Base-by-base conservation (phyloP, 208 protist genomes). In the Acanthamoeba healyi region DNA sequence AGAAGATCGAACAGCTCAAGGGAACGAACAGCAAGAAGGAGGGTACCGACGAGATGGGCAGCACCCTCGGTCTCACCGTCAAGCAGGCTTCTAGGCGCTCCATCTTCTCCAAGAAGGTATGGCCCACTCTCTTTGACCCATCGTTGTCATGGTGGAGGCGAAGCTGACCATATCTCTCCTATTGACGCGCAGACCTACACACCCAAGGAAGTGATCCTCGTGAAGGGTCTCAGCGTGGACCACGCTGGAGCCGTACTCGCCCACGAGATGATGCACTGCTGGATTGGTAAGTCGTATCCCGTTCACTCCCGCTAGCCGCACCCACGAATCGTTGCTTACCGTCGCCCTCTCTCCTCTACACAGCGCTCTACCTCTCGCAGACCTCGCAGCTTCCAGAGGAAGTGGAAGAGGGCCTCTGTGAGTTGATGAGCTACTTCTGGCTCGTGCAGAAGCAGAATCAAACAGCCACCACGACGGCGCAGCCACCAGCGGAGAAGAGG, bases 221-320 rank as follows among this genome's bases (percentile, higher is more conserved):
- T 56, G 14, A 42, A 77, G 38, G 86, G 86, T 9, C 58, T 92
- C 19, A 92, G 58, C 54, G 5, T 34, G 54, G 40, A 49, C 12
- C 86, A 92, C 22, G 61, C 86, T 44, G 86, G 86, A 70, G 86
- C 86, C 4, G 86, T 92, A 3, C 34, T 92, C 40, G 86, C 86
- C 14, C 86, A 92, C 32, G 86, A 92, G 86, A 19, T 92, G 86
- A 67, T 92, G 29, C 86, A 92, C 86, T 92, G 86, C 86, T 92
- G 86, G 86, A 42, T 92, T 38, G 58, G 58, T 67, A 67, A 22
- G 24, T 22, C n/a, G 6, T n/a, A n/a, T n/a, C n/a, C n/a, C n/a
- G n/a, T n/a, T n/a, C n/a, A n/a, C n/a, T n/a, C n/a, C n/a, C n/a
- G n/a, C n/a, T n/a, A n/a, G n/a, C n/a, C n/a, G n/a, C n/a, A n/a